Evolutionary conservation across 176 grass and related monocot species (phyloP).

Genomic region (Oropetium thomaeum): DNA sequence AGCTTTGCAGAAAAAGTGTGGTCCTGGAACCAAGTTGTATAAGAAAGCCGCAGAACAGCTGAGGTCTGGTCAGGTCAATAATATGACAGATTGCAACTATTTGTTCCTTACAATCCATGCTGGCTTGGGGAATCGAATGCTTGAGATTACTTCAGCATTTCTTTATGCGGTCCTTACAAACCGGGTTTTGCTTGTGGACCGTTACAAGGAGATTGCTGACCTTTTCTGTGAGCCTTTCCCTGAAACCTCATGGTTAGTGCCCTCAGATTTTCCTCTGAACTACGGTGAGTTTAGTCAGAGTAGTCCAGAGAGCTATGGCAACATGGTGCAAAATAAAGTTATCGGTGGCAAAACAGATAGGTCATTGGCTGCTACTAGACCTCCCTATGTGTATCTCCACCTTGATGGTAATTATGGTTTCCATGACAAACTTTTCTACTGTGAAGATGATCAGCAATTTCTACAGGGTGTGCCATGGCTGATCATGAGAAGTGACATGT

Average conservation of each 20-base stretch:
- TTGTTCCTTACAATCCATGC: slow-evolving; percentile 47
- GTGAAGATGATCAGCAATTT: slow-evolving; percentile 62
- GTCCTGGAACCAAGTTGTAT: slow-evolving; percentile 62
- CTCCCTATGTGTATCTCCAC: slow-evolving; percentile 51
- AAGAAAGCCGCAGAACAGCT: slow-evolving; percentile 45
- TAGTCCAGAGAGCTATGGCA: slow-evolving; percentile 59
- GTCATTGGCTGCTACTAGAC: slow-evolving; percentile 27
- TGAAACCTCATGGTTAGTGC: slow-evolving; percentile 58
- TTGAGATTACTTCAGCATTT: slow-evolving; percentile 64
- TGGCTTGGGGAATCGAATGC: slow-evolving; percentile 73
- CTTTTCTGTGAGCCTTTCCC: slow-evolving; percentile 91
- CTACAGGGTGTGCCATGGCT: slow-evolving; percentile 60
- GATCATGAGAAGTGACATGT: slow-evolving; percentile 63
- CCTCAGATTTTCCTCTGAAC: slow-evolving; percentile 64
- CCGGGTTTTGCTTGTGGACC: slow-evolving; percentile 63
- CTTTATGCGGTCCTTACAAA: slow-evolving; percentile 64
- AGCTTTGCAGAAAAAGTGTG: slow-evolving; percentile 62
- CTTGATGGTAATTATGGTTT: slow-evolving; percentile 49
- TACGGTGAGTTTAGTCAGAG: slow-evolving; percentile 32
- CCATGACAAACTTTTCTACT: slow-evolving; percentile 71
- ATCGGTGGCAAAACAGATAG: slow-evolving; percentile 31
- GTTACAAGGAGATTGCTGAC: slow-evolving; percentile 50
- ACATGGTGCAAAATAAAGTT: slow-evolving; percentile 53
- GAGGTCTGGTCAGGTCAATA: slow-evolving; percentile 39
- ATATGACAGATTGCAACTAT: slow-evolving; percentile 64